These are phyloP conservation scores for Lachnellula hyalina DNA, from an alignment of 2,329 filamentous ascomycete species.

Conservation along the genomic window DNA sequence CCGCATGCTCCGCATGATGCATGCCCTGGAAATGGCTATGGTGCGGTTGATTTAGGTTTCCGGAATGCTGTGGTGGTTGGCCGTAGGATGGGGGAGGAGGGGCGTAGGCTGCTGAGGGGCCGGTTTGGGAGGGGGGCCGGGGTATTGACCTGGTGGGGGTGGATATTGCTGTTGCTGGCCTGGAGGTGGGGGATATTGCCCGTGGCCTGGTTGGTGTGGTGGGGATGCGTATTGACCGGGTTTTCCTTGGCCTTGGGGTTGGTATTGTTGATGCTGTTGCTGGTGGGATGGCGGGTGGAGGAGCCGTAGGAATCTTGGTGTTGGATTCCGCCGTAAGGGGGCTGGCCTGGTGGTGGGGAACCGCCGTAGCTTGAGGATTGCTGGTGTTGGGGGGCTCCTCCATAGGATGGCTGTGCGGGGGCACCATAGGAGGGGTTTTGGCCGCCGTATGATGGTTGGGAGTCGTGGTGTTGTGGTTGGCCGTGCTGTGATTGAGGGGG, in stretches of 20 bases:
- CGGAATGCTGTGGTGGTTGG: slow-evolving; percentile 14
- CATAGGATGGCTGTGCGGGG: slow-evolving; percentile 8
- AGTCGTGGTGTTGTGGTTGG: slow-evolving; percentile 4
- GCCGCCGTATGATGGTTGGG: slow-evolving; percentile 11
- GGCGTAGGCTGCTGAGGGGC: neutral
- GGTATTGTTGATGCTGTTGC: no score
- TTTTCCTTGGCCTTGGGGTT: neutral
- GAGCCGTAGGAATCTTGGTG: slow-evolving; percentile 2
- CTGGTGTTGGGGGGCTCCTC: neutral
- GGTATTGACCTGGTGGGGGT: slow-evolving; percentile 1
- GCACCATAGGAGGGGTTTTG: slow-evolving; percentile 4
- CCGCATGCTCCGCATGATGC: slow-evolving; percentile 23
- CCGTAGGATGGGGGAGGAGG: slow-evolving; percentile 14
- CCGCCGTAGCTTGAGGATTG: slow-evolving; percentile 3
- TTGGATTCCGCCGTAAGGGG: slow-evolving; percentile 24
- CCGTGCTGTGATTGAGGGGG: slow-evolving; percentile 10
- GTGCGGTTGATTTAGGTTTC: slow-evolving; percentile 20
- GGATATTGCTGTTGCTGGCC: slow-evolving; percentile 6
- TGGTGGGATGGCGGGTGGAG: neutral
- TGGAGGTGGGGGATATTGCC: slow-evolving; percentile 17
- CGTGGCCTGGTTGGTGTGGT: slow-evolving; percentile 6
- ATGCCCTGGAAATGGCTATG: slow-evolving; percentile 22
- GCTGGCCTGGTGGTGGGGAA: neutral
- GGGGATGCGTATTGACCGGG: neutral
- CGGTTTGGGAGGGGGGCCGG: neutral